Evolutionary conservation across 441 rosid species (phyloP).

Genomic region (Adansonia gregorii): DNA sequence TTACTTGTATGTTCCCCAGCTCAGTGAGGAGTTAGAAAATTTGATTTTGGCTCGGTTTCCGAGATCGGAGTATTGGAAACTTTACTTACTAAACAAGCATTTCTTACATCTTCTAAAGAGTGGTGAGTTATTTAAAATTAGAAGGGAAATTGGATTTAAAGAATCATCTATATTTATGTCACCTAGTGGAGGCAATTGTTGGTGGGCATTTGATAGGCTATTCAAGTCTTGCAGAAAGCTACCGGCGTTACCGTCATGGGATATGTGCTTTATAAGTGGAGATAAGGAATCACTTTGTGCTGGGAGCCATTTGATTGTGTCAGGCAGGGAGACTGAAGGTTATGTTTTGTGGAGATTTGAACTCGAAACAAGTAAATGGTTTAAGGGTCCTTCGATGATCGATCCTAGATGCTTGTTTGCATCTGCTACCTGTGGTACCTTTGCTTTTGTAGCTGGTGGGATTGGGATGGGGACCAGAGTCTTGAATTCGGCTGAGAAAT

Average conservation of each 20-base stretch:
- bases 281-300: conserved; percentile 87
- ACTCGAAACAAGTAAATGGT: conserved; percentile 69
- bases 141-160: conserved; percentile 57
- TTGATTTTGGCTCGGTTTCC: conserved; percentile 75
- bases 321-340: conserved; percentile 66
- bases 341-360: conserved; percentile 78
- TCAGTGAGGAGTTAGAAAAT: conserved; percentile 70
- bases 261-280: conserved; percentile 57
- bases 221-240: conserved; percentile 58
- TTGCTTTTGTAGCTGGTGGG: conserved; percentile 82
- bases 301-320: conserved; percentile 77
- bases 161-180: conserved; percentile 82
- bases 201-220: conserved; percentile 71
- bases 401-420: conserved; percentile 77
- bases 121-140: conserved; percentile 70
- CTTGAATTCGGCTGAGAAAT: conserved; percentile 66
- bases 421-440: conserved; percentile 66
- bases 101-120: conserved; percentile 53
- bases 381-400: conserved; percentile 72
- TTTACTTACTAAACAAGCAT: conserved; percentile 53
- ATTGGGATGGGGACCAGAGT: conserved; percentile 41
- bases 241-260: conserved; percentile 71
- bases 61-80: conserved; percentile 75
- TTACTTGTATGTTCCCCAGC: conserved; percentile 62
- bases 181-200: conserved; percentile 64